Conservation (phyloP, 768 basidiomycete species). For the Lactarius trivialis region DNA sequence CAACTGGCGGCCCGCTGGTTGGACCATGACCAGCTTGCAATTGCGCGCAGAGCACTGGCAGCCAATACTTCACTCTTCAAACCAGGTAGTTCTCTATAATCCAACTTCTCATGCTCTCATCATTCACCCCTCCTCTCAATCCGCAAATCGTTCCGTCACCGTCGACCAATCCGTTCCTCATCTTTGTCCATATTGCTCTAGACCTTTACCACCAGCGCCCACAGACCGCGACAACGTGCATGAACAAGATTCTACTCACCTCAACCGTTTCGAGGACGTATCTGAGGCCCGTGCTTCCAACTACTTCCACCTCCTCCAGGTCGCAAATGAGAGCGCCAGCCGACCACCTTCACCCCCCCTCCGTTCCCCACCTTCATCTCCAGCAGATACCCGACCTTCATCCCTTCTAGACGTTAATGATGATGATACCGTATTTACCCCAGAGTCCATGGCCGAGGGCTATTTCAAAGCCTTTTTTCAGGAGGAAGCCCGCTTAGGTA, state of each 20-base stretch:
- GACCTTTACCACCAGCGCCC: conserved; percentile 38
- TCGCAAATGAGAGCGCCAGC: conserved; percentile 59
- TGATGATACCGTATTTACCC: conserved; percentile 41
- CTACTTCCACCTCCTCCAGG: conserved; percentile 73
- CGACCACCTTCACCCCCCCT: conserved; percentile 46
- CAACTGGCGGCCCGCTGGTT: background rate
- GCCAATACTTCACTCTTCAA: conserved; percentile 74
- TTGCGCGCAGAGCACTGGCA: conserved; percentile 47
- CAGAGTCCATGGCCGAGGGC: conserved; percentile 79
- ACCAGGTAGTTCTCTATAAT: conserved; percentile 85
- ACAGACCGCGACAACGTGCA: conserved; percentile 31
- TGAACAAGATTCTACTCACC: conserved; percentile 25
- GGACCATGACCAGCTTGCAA: background rate
- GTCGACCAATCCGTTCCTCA: conserved; percentile 12
- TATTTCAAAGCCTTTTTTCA: conserved; percentile 92
- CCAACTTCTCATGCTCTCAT: conserved; percentile 78
- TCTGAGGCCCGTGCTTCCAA: conserved; percentile 52
- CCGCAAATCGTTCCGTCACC: background rate
- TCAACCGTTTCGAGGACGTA: conserved; percentile 20
- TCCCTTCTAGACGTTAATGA: background rate
- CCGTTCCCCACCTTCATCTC: conserved; percentile 22
- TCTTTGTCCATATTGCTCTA: conserved; percentile 72
- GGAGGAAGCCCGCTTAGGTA: conserved; percentile 82
- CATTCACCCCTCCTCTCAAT: conserved; percentile 35
- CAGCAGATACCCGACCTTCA: conserved; percentile 27